Evolutionary conservation across 192 early-diverging fungal species (phyloP), one percentile per base, ranked within the genome.

Genomic region (Bifiguratus adelaidae): DNA sequence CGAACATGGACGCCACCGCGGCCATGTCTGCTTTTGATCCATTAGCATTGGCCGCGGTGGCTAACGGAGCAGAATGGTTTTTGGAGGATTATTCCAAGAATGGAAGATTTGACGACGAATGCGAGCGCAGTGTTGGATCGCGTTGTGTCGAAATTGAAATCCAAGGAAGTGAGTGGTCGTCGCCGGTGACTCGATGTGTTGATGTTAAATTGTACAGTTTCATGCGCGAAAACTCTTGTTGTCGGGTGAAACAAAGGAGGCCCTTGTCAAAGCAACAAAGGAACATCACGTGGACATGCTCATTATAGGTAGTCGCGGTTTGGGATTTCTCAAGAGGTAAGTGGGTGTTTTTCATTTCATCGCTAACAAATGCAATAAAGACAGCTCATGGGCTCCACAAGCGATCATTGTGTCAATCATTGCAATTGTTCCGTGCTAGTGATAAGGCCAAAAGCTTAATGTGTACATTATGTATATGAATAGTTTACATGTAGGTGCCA

Each of bases 241-340:
- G 1, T 5, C 7, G 13, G 37, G 37, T 13, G 22, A 0, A 15
- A 21, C 13, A 7, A 15, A 40, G 13, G 37, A 40, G 13, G 5
- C 6, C 7, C 16, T 40, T 21, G 13, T 40, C 37, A 21, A 40
- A 7, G 16, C 16, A 15, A 13, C 37, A 7, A 21, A 40, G 7
- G 22, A 15, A 40, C 16, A 40, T 21, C 16, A 13, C 0, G 7
- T 40, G 16, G 37, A 40, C 13, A 15, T 40, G 37, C 16, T 40
- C 37, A 40, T 40, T 21, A 40, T 40, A 7, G 37, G 37, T 21
- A 20, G 18, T 21, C 37, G 37, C 37, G 37, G 37, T 13, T 40
- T 40, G 37, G 37, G 37, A 15, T 40, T 40, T 21, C 22, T 40
- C 15, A 40, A 40, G 37, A 40, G 37, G 37, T 40, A 40, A 40